A percentile compares a stretch with the other conserved stretches of the same genome.
Evolutionary conservation across 2,329 filamentous ascomycete genomes (phyloP).

Genomic region (Penicillium sp.): DNA sequence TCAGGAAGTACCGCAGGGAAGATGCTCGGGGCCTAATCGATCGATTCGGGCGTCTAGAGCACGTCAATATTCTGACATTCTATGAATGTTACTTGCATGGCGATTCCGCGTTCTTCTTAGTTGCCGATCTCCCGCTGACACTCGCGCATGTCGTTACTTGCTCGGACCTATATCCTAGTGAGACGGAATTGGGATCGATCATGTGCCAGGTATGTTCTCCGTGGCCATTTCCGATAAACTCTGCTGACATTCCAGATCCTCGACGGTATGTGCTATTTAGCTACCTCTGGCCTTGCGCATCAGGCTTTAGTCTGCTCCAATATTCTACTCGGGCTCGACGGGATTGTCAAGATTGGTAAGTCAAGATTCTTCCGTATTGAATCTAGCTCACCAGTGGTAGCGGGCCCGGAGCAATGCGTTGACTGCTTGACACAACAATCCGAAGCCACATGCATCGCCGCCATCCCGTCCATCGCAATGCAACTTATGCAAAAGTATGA

Average conservation of each 20-base stretch:
- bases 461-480: conserved; percentile 28
- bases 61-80: conserved; percentile 7
- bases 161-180: conserved; percentile 12
- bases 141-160: conserved; percentile 14
- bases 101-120: conserved; percentile 7
- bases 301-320: conserved; percentile 26
- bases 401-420: not conserved
- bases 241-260: conserved; percentile 19
- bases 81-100: conserved; percentile 12
- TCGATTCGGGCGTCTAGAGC: conserved; percentile 1
- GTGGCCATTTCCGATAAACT: not conserved
- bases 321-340: conserved; percentile 27
- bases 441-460: not conserved
- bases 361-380: not conserved
- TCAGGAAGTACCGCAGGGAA: conserved; percentile 6
- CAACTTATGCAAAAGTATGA: conserved; percentile 35
- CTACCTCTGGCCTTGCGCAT: conserved; percentile 19
- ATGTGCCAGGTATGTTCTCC: conserved; percentile 11
- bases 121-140: conserved; percentile 17
- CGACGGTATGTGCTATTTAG: conserved; percentile 21
- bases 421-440: not conserved
- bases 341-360: conserved; percentile 30
- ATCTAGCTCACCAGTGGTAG: conserved; percentile 2
- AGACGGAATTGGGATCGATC: conserved; percentile 18
- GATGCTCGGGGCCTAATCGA: conserved; percentile 1